A percentile compares a stretch with the other conserved stretches of the same genome.
These are phyloP conservation scores for Heterobasidion occidentale DNA, from an alignment of 1,284 basidiomycete genomes.

Conservation along the genomic window DNA sequence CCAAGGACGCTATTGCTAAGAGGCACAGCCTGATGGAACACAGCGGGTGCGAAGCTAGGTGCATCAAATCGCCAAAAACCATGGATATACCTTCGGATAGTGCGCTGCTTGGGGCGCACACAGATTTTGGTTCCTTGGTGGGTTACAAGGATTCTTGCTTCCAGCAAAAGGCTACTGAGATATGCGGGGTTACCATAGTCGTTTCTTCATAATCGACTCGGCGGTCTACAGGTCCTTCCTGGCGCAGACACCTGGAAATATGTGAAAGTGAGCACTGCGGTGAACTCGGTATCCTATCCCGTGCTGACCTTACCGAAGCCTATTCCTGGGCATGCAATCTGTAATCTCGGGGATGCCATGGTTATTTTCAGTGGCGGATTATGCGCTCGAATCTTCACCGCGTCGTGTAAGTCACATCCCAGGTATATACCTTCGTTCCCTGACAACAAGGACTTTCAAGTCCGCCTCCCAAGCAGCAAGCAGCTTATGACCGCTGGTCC, in stretches of 20 bases:
- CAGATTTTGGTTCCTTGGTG: conserved; percentile 29
- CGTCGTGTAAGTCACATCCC: not conserved
- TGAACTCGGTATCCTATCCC: not conserved
- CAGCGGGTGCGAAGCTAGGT: conserved; percentile 31
- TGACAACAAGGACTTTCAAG: conserved; percentile 7
- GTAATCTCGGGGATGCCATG: conserved; percentile 27
- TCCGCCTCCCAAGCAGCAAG: conserved; percentile 22
- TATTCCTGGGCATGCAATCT: conserved; percentile 21
- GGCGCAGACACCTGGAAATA: conserved; percentile 63
- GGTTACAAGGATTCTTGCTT: not conserved
- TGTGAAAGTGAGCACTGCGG: conserved; percentile 35
- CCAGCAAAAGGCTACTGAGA: too few relatives aligned
- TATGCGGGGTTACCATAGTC: conserved; percentile 26
- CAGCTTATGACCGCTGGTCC: conserved; percentile 21
- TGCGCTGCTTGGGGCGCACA: conserved; percentile 25
- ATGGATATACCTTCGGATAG: conserved; percentile 15
- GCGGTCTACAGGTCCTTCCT: conserved; percentile 65
- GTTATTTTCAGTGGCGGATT: conserved; percentile 33
- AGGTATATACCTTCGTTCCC: too few relatives aligned
- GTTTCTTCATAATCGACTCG: conserved; percentile 62
- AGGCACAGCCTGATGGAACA: conserved; percentile 21
- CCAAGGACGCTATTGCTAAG: conserved; percentile 19
- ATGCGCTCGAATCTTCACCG: conserved; percentile 22
- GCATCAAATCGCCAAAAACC: conserved; percentile 22
- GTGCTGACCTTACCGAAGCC: conserved; percentile 16